Evolutionary conservation across 2,329 filamentous ascomycete species (phyloP).

Genomic region (Aspergillus udagawae): DNA sequence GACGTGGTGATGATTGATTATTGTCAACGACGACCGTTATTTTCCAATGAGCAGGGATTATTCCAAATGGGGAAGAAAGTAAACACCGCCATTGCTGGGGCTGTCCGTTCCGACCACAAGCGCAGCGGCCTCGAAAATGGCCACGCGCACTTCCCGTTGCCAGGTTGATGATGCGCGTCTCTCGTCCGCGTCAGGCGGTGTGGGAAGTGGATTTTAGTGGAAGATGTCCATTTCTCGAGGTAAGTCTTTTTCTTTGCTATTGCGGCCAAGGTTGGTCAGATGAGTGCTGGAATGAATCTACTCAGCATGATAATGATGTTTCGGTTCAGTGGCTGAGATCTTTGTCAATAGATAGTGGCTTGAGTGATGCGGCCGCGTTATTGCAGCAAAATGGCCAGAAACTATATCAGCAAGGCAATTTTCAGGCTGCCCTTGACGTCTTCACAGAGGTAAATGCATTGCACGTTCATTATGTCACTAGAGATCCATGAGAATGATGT

Average conservation of each 20-base stretch:
- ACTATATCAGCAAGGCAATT: conserved; percentile 43
- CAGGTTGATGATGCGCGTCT: conserved; percentile 11
- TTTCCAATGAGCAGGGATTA: conserved; percentile 9
- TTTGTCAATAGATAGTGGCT: conserved; percentile 6
- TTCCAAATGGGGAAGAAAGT: conserved; percentile 42
- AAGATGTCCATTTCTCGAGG: conserved; percentile 8
- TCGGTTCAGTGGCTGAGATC: background rate
- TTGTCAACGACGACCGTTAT: conserved; percentile 7
- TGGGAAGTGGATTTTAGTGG: background rate
- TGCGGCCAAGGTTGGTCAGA: background rate
- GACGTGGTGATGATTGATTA: conserved; percentile 3
- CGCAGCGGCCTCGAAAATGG: conserved; percentile 14
- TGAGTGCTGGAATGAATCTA: background rate
- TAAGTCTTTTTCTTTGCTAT: background rate
- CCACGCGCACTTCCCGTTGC: conserved; percentile 8
- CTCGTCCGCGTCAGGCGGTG: background rate
- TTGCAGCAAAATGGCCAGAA: conserved; percentile 40
- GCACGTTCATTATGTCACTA: too few relatives aligned
- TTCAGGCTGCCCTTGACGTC: conserved; percentile 39
- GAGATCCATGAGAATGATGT: background rate
- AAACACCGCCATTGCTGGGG: conserved; percentile 33
- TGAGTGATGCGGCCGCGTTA: conserved; percentile 15
- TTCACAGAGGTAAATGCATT: conserved; percentile 44
- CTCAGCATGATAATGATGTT: background rate
- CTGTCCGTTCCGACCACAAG: conserved; percentile 12